Evolutionary conservation across 169 alveolate genomes (phyloP).

Genomic region (Plasmodium gallinaceum): DNA sequence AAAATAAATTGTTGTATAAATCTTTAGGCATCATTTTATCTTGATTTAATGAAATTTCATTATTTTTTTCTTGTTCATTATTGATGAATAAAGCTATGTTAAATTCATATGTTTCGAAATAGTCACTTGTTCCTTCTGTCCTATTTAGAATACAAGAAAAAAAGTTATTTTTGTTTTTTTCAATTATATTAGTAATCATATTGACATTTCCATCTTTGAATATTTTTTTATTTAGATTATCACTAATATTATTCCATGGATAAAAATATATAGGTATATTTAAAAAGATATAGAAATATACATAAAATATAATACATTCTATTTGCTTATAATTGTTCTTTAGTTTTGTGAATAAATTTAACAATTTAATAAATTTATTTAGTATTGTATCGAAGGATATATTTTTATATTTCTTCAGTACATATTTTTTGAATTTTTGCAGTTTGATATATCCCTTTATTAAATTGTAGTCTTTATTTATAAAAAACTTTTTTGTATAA

Average conservation of each 20-base stretch:
- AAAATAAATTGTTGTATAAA: background rate
- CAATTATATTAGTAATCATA: slow-evolving; percentile 18
- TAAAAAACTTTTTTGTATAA: slow-evolving; percentile 52
- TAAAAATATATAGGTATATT: slow-evolving; percentile 42
- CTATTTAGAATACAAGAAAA: slow-evolving; percentile 33
- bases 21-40: background rate
- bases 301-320: slow-evolving; percentile 56
- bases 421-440: slow-evolving; percentile 6
- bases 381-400: slow-evolving; percentile 47
- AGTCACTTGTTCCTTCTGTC: slow-evolving; percentile 12
- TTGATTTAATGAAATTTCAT: background rate
- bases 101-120: slow-evolving; percentile 54
- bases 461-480: slow-evolving; percentile 44
- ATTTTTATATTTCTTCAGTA: slow-evolving; percentile 46
- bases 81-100: slow-evolving; percentile 26
- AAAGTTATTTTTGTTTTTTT: slow-evolving; percentile 19
- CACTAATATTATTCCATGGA: slow-evolving; percentile 49
- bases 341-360: slow-evolving; percentile 14
- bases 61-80: slow-evolving; percentile 4
- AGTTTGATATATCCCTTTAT: slow-evolving; percentile 40
- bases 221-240: slow-evolving; percentile 46
- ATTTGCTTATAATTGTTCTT: slow-evolving; percentile 18
- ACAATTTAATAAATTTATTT: slow-evolving; percentile 52
- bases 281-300: slow-evolving; percentile 66
- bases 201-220: slow-evolving; percentile 54